Evolutionary conservation across 2,329 filamentous ascomycete species (phyloP).

Genomic region (Scolecobasidium constrictum): DNA sequence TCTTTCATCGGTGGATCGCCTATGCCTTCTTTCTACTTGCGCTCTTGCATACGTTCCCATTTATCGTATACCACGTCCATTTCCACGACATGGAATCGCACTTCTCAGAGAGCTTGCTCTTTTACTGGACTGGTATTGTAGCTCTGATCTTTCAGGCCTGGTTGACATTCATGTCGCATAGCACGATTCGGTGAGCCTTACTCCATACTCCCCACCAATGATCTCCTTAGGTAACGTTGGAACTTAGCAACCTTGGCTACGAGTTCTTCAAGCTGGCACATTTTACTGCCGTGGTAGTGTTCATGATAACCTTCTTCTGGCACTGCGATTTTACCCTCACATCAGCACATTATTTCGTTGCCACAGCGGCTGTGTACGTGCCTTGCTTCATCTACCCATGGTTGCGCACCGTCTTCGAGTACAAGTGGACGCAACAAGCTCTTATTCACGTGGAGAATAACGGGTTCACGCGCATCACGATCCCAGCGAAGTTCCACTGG

Average conservation of each 20-base stretch:
- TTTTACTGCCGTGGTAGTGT: constrained; percentile 67
- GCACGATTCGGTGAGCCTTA: constrained; percentile 12
- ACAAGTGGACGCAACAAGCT: constrained; percentile 22
- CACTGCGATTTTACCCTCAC: constrained; percentile 86
- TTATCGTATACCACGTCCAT: constrained; percentile 58
- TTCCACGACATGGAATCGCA: constrained; percentile 41
- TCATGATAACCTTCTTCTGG: constrained; percentile 84
- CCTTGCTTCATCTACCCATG: constrained; percentile 76
- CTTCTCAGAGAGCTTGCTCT: constrained; percentile 51
- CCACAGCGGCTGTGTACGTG: constrained; percentile 68
- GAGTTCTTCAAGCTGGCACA: constrained; percentile 81
- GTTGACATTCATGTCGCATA: constrained; percentile 5
- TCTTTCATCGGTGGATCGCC: constrained; percentile 83
- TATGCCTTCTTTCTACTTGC: constrained; percentile 77
- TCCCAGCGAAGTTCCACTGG: constrained; percentile 89
- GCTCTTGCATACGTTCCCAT: constrained; percentile 79
- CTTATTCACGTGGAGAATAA: constrained; percentile 86
- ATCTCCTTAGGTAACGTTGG: constrained; percentile 12
- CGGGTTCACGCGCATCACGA: constrained; percentile 77
- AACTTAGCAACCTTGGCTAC: constrained; percentile 53
- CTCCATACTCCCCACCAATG: constrained; percentile 24
- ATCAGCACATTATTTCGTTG: constrained; percentile 76
- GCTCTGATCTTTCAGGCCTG: constrained; percentile 1
- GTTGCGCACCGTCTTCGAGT: constrained; percentile 26
- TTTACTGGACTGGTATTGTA: constrained; percentile 61